Evolutionary conservation across 2,329 filamentous ascomycete genomes (phyloP), one percentile per base, ranked within the genome.

Genomic region (Microsporum ferrugineum): DNA sequence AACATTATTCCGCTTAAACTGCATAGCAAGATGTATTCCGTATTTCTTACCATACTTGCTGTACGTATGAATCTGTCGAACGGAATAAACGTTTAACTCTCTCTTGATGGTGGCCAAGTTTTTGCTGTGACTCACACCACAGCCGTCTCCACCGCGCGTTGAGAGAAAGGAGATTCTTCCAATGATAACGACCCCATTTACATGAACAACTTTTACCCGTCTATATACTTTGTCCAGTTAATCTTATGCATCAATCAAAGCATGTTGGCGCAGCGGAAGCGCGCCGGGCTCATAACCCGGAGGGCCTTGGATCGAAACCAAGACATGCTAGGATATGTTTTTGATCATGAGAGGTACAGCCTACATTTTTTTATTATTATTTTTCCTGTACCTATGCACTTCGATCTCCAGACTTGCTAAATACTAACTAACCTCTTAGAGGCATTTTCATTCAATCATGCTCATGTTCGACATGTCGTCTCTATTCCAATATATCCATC

Each of bases 211-310:
- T 27, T 33, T n/a, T 5, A 10, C 31, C 27, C 49, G 33, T n/a
- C 7, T 53, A 53, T 34, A 34, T 7, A 1, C 17, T 23, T 29
- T 47, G 8, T 53, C 27, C 7, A 6, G 27, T 8, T 53, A 17
- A 27, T 6, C 8, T 53, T n/a, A 33, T 2, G 1, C 49, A 53
- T 34, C 14, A 53, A 53, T 53, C 58, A 23, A 62, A 69, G 68
- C 68, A 67, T 68, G 63, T 64, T 69, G 65, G 68, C 66, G 70
- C 70, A 72, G 70, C 65, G 70, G 70, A 70, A 72, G 70, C 70
- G 70, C 70, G 70, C 69, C 70, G 70, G 70, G 70, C 70, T 72
- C 70, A 72, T 72, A 72, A 72, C 70, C 70, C 70, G 70, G 69
- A 72, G 70, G 70, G 67, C 70, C 63, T 64, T 68, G 65, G 69